phyloP scores from a whole-genome alignment of 768 basidiomycete genomes.

The Pulveroboletus sp. region DNA sequence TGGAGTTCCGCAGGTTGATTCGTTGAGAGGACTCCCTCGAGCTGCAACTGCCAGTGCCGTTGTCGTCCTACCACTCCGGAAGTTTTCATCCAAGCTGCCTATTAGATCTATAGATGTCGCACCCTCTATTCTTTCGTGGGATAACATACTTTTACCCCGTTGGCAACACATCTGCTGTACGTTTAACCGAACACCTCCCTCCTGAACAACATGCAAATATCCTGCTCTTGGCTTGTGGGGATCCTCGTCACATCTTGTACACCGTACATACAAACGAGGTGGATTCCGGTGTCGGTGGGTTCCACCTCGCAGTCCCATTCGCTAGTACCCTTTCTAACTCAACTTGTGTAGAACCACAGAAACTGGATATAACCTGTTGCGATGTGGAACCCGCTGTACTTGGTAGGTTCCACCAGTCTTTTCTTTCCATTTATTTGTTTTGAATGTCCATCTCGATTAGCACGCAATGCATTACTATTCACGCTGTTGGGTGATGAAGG shows the following conservation, averaged over 20 bases:
- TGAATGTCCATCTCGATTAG: slow-evolving; percentile 4
- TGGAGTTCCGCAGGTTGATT: too few species aligned
- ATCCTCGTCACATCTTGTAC: slow-evolving; percentile 52
- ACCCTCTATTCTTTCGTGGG: slow-evolving; percentile 24
- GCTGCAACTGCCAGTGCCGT: too few species aligned
- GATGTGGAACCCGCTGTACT: slow-evolving; percentile 30
- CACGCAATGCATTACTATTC: slow-evolving; percentile 29
- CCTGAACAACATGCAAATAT: slow-evolving; percentile 47
- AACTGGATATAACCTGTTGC: slow-evolving; percentile 29
- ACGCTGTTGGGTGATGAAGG: slow-evolving; percentile 26
- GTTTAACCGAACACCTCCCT: slow-evolving; percentile 45
- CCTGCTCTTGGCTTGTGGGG: slow-evolving; percentile 56
- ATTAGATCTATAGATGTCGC: too few species aligned
- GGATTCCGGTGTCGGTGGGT: slow-evolving; percentile 8
- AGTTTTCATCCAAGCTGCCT: neutral
- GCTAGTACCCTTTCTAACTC: neutral
- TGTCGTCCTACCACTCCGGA: too few species aligned
- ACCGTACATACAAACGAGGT: slow-evolving; percentile 34
- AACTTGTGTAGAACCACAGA: slow-evolving; percentile 19
- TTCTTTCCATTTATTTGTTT: neutral
- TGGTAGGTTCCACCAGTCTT: slow-evolving; percentile 8
- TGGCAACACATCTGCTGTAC: slow-evolving; percentile 57
- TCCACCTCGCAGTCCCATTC: too few species aligned
- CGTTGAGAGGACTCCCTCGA: too few species aligned
- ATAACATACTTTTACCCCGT: slow-evolving; percentile 53